Base-by-base conservation (phyloP, 2,329 filamentous ascomycete genomes). In the Huntiella abstrusa region DNA sequence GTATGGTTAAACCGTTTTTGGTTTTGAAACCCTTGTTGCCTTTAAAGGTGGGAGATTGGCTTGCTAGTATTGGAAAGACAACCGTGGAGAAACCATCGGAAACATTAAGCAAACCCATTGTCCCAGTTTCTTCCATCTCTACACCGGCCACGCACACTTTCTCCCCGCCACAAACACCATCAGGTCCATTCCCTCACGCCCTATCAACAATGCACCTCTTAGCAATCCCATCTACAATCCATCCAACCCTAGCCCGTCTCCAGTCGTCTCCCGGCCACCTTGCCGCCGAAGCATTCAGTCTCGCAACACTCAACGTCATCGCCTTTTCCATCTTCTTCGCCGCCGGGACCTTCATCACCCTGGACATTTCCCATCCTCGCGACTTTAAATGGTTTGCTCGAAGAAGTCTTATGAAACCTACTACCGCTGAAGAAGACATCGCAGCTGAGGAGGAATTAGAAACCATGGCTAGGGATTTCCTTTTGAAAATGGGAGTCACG, bases 241-340 rank as follows among this genome's bases (percentile, higher is more conserved):
- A 41, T 17, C 33, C 48, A 5, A 13, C 32, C 13, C 40, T 49
- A n/a, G 48, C 48, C 10, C 48, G 48, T 41, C 44, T 41, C 15
- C 41, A 66, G 39, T 68, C 75, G 22, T 80, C 79, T 55, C 77
- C 77, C 5, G 70, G 75, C 1, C 59, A 81, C 35, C 79, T 95
- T 52, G 88, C 88, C 1, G 63, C 81, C 33, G 82, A 93, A 61
- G 88, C 88, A 0, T 66, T 98, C 16, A 82, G 79, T 42, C 66
- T 95, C 33, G 91, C 88, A 0, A 94, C 87, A 0, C 70, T 95
- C 54, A 94, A 94, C 55, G 83, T 91, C 10, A 56, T 77, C 32
- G 82, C 78, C 54, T 73, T 91, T 43, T 78, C 71, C 1, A 75
- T 94, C 59, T 75, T 92, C 70, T 62, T 71, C 6, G 69, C 74